Evolutionary conservation across 2,329 filamentous ascomycete genomes (phyloP), one percentile per base, ranked within the genome.

Genomic region (Ophiostoma perfectum): DNA sequence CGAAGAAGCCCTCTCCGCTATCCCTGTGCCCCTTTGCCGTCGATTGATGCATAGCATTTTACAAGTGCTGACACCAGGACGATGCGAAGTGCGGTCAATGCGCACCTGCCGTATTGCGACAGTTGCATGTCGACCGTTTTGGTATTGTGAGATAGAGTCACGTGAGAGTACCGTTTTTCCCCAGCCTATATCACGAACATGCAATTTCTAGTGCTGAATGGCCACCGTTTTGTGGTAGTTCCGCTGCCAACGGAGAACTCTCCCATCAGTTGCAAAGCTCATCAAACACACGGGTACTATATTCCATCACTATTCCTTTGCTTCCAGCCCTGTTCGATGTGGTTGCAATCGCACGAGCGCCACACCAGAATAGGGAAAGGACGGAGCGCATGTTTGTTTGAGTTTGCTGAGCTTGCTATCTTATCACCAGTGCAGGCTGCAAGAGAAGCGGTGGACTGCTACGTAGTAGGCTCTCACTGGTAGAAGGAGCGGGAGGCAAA

Each of bases 291-390:
- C 27, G 55, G 27, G 27, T n/a, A 27, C 18, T 52, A 55, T 11
- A 60, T 38, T 60, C 12, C 55, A 60, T 60, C 52, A 58, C 52
- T 8, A 8, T 44, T 44, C 42, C 6, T 12, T 44, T 6, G 18
- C 52, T 58, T 38, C 55, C 27, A 38, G 36, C 52, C 27, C 14
- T 60, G 55, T 60, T 60, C 55, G 55, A 60, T 60, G 55, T 60
- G 55, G 55, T 60, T 60, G 27, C 55, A 60, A 18, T 18, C 12
- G 3, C 27, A 27, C 3, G 55, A 60, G 55, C 55, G 55, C 6
- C 45, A 49, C 45, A 18, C 45, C 45, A 14, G 5, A 49, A 4
- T 49, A 16, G 45, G 45, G 27, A 27, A 49, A 49, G 16, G 45
- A 49, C 45, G 45, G 16, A 27, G 27, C 27, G 27, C 27, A 11